These are phyloP conservation scores for Periglandula ipomoeae DNA, from an alignment of 2,329 filamentous ascomycete genomes.

Conservation along the genomic window DNA sequence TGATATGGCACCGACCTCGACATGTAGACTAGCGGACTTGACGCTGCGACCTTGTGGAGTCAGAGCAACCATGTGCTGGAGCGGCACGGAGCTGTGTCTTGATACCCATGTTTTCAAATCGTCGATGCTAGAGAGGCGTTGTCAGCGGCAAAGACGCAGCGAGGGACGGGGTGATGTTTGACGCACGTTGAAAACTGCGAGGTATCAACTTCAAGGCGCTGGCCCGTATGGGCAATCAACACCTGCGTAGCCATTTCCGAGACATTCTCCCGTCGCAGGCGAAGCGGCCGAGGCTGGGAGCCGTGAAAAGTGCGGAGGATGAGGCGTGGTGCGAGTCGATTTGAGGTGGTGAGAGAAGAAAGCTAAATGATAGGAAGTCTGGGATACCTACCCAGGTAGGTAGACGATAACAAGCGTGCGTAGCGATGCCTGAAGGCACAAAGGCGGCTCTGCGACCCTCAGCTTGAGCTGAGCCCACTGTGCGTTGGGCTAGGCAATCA, in stretches of 20 bases:
- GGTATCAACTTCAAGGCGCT: conserved; percentile 71
- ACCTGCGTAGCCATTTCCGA: conserved; percentile 78
- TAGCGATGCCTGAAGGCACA: not conserved
- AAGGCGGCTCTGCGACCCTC: not conserved
- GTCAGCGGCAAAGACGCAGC: not conserved
- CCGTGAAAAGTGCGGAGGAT: not conserved
- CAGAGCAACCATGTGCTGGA: conserved; percentile 76
- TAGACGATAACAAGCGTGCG: not conserved
- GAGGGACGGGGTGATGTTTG: not conserved
- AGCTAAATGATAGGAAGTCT: not conserved
- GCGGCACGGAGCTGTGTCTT: conserved; percentile 61
- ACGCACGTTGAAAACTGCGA: conserved; percentile 64
- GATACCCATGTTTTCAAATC: conserved; percentile 76
- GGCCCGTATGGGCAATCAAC: conserved; percentile 87
- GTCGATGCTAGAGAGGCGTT: conserved; percentile 54
- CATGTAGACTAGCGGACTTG: conserved; percentile 68
- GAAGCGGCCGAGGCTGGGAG: conserved; percentile 7
- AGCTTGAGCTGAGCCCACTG: not conserved
- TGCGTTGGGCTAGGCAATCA: not conserved
- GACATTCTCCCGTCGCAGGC: conserved; percentile 34
- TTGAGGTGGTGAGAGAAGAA: not conserved
- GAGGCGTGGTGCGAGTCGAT: not conserved
- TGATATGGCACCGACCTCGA: conserved; percentile 52
- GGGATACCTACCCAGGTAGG: not conserved
- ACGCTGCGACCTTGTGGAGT: conserved; percentile 77